Conservation (phyloP, 495 filamentous ascomycete species). For the Penicillium simplicissimum region DNA sequence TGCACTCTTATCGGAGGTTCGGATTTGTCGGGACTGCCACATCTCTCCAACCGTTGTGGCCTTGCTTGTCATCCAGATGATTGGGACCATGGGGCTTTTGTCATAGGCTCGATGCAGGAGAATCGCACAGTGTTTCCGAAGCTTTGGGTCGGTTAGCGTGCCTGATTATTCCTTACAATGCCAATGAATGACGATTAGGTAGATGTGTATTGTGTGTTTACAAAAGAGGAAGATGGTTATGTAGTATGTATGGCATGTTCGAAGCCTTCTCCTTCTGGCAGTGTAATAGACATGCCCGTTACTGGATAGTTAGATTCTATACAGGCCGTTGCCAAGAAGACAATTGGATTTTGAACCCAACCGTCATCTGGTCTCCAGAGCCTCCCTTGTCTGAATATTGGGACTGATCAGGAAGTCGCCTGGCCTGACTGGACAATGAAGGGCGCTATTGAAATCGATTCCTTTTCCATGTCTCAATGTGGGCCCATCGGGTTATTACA, state of each 20-base stretch:
- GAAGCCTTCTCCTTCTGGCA: not conserved
- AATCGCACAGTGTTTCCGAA: slow-evolving; percentile 15
- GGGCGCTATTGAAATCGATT: slow-evolving; percentile 13
- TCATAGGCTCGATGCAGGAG: slow-evolving; percentile 10
- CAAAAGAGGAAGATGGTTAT: not conserved
- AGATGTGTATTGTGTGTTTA: not conserved
- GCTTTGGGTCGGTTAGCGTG: slow-evolving; percentile 21
- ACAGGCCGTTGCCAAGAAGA: not conserved
- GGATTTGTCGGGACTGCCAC: slow-evolving; percentile 1
- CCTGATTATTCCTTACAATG: slow-evolving; percentile 15
- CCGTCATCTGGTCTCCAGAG: not conserved
- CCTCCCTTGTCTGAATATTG: slow-evolving; percentile 7
- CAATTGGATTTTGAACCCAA: too few relatives aligned
- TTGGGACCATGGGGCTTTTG: not conserved
- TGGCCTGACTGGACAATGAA: not conserved
- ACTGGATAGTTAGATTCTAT: not conserved
- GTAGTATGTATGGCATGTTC: not conserved
- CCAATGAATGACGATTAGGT: not conserved
- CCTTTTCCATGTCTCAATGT: slow-evolving; percentile 1
- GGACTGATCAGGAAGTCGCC: not conserved
- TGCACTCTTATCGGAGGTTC: not conserved
- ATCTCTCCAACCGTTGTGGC: slow-evolving; percentile 8
- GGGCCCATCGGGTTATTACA: slow-evolving; percentile 6
- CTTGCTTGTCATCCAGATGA: slow-evolving; percentile 12
- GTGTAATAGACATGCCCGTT: not conserved